Evolutionary conservation across 306 rosid species (phyloP).

Genomic region (Trifolium pratense): DNA sequence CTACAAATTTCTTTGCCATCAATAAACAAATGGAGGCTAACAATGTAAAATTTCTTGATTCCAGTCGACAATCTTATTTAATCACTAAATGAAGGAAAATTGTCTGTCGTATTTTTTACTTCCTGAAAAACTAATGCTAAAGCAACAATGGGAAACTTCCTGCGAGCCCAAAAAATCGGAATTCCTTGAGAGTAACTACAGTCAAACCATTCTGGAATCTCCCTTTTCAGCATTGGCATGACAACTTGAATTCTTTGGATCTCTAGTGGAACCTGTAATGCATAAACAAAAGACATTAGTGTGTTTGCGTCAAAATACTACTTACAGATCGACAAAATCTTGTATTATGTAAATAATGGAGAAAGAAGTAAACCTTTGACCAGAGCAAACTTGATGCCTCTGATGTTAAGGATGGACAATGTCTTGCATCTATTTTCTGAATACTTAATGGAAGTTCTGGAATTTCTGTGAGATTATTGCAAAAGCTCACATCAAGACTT

Average conservation of each 20-base stretch:
- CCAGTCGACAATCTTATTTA: not conserved
- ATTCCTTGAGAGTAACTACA: not conserved
- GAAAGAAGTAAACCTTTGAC: constrained; percentile 30
- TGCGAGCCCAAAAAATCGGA: not conserved
- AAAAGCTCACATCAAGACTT: constrained; percentile 1
- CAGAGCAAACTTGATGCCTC: constrained; percentile 20
- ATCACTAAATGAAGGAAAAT: not conserved
- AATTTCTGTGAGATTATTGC: not conserved
- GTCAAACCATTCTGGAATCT: not conserved
- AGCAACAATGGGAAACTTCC: not conserved
- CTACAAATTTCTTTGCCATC: too few species aligned
- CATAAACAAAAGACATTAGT: not conserved
- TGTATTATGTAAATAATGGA: not conserved
- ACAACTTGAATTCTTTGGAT: not conserved
- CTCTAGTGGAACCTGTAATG: not conserved
- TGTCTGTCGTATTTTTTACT: not conserved
- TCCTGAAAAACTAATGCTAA: not conserved
- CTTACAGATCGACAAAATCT: too few species aligned
- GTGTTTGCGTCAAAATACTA: not conserved
- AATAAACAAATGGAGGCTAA: too few species aligned
- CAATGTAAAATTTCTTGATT: not conserved
- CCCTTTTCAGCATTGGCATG: not conserved
- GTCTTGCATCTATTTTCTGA: constrained; percentile 33
- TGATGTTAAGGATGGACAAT: constrained; percentile 9
- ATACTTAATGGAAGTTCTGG: constrained; percentile 24